Base-by-base conservation (phyloP, 352 stramenopile species). In the Phytopythium montanum region DNA sequence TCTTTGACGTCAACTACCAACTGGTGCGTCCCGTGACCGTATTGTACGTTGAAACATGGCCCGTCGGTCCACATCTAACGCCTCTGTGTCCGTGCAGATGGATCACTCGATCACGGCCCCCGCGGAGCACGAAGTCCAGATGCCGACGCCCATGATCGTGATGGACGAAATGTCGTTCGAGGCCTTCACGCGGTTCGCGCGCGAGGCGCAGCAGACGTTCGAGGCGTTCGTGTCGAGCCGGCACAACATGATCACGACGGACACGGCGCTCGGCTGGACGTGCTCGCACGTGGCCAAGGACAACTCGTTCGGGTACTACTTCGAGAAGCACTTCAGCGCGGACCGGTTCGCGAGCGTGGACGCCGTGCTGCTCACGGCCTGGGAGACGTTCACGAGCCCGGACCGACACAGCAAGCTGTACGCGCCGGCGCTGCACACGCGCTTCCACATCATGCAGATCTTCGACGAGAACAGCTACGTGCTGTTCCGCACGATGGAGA, bases 141-240 rank as follows among this genome's bases (percentile, higher is more conserved):
- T 67, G 38, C 73, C 70, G 5, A 73, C 70, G 38, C 73, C 73
- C 4, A 71, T 78, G 73, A 62, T 83, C 26, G 76, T 83, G 42
- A 83, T 83, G 73, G 71, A 83, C 56, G 73, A 83, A n/a, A 83
- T 83, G 73, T 78, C 71, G 38, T 67, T 76, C 39, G 73, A 83
- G 31, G 74, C 65, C 49, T 83, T 83, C 53, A 64, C 57, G 38
- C 69, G 74, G 33, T 83, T 79, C 25, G 62, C 73, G 33, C 66
- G 76, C 59, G 68, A 80, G 33, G 73, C 73, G 14, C 62, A 74
- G 49, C 56, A 58, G 16, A 77, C 72, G 44, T 75, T 83, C 46
- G 66, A 80, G 53, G 34, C 55, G 0, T 83, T 83, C 28, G 25
- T 80, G 21, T 65, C 71, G 14, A 78, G 68, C 42, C 70, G 67